Percentiles rank a stretch among this genome's conserved stretches.
Conservation (phyloP, 2,329 filamentous ascomycete species). For the Monosporascus sp. region DNA sequence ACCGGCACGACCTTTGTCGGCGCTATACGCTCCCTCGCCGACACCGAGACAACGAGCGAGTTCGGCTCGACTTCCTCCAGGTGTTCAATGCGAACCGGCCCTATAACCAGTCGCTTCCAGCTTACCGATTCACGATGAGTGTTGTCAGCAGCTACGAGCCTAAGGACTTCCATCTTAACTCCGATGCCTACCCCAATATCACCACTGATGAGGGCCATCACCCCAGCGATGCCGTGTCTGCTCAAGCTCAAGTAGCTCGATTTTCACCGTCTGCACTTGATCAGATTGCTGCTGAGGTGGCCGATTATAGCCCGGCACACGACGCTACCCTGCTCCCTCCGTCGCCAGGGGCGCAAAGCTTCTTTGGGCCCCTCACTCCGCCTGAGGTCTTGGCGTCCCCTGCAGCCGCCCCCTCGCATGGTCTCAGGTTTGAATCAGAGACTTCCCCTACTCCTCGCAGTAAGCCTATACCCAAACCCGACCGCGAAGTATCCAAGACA, state of each 20-base stretch:
- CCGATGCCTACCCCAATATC: constrained; percentile 43
- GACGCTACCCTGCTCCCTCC: constrained; percentile 20
- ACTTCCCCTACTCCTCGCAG: constrained; percentile 29
- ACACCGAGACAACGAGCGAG: constrained; percentile 24
- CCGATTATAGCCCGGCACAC: constrained; percentile 38
- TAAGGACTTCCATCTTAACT: constrained; percentile 41
- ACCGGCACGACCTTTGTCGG: constrained; percentile 12
- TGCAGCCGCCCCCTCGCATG: not conserved
- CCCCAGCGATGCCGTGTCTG: not conserved
- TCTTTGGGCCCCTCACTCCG: constrained; percentile 12
- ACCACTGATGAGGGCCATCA: constrained; percentile 30
- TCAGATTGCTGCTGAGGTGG: constrained; percentile 33
- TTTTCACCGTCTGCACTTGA: constrained; percentile 32
- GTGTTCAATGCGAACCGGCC: constrained; percentile 17
- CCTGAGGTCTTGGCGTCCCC: not conserved
- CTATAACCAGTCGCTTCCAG: constrained; percentile 18
- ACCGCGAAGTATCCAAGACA: constrained; percentile 55
- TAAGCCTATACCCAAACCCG: constrained; percentile 55
- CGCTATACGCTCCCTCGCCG: constrained; percentile 17
- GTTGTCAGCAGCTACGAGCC: constrained; percentile 43
- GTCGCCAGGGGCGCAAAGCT: constrained; percentile 10
- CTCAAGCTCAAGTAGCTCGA: not conserved
- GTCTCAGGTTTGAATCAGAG: constrained; percentile 7
- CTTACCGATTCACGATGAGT: constrained; percentile 35
- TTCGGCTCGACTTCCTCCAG: constrained; percentile 39